A percentile compares a stretch with the other conserved stretches of the same genome.
Conservation (phyloP, 306 rosid species). For the Rosa rugosa region DNA sequence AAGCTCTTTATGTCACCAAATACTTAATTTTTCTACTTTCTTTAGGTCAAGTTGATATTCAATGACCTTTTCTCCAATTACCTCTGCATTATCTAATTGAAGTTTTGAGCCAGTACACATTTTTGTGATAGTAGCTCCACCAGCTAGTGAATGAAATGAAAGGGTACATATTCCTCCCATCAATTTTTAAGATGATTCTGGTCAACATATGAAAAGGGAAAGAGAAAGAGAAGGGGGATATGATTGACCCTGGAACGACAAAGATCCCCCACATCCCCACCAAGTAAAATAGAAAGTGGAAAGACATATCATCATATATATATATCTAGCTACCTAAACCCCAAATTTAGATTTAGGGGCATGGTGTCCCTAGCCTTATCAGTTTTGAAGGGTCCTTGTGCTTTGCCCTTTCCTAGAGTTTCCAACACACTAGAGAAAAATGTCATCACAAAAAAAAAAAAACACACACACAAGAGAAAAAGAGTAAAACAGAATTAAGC, state of each 20-base stretch:
- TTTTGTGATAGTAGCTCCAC: background rate
- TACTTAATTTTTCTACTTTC: background rate
- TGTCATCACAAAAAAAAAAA: too few species aligned
- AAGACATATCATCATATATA: constrained; percentile 2
- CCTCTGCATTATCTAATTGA: background rate
- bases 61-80: background rate
- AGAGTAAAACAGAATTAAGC: background rate
- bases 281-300: constrained; percentile 13
- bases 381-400: constrained; percentile 30
- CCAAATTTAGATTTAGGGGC: constrained; percentile 13
- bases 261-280: constrained; percentile 26
- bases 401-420: constrained; percentile 10
- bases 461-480: background rate
- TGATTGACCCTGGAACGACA: constrained; percentile 25
- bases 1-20: background rate
- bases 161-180: background rate
- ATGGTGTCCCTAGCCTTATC: constrained; percentile 8
- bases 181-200: background rate
- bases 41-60: background rate
- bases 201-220: constrained; percentile 16
- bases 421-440: background rate
- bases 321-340: background rate
- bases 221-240: background rate
- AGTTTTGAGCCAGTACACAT: background rate
- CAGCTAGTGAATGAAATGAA: background rate